Evolutionary conservation across 495 filamentous ascomycete species (phyloP).

Genomic region (Chlorociboria aeruginascens): DNA sequence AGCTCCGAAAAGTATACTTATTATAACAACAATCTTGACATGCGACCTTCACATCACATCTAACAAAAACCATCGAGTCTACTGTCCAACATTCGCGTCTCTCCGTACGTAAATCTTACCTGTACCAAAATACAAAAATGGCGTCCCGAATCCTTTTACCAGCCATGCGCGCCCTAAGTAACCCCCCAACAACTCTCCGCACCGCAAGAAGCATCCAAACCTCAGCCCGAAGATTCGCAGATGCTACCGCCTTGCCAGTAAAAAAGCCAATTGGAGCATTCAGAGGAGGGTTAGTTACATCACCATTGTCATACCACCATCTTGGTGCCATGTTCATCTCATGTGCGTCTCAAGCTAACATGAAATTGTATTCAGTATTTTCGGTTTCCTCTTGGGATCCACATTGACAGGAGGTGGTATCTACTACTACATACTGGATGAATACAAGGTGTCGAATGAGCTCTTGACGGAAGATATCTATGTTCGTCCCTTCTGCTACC

Average conservation of each 20-base stretch:
- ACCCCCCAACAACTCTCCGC: conserved; percentile 15
- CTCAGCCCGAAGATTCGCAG: conserved; percentile 29
- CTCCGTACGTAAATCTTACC: not conserved
- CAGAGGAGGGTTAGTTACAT: conserved; percentile 67
- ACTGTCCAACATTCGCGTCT: too few species aligned
- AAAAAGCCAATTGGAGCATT: conserved; percentile 84
- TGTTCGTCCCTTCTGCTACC: conserved; percentile 43
- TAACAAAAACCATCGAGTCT: too few species aligned
- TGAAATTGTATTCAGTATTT: conserved; percentile 44
- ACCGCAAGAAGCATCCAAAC: conserved; percentile 28
- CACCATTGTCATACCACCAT: not conserved
- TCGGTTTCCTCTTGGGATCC: conserved; percentile 86
- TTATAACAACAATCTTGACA: too few species aligned
- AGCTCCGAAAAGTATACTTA: too few species aligned
- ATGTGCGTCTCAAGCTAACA: not conserved
- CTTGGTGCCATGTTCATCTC: not conserved
- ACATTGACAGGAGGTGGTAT: conserved; percentile 66
- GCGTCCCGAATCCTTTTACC: conserved; percentile 32
- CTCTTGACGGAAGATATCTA: conserved; percentile 92
- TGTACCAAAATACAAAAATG: conserved; percentile 21
- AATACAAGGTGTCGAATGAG: conserved; percentile 90
- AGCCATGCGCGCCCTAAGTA: conserved; percentile 22
- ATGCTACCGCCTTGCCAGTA: conserved; percentile 40
- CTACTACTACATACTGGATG: conserved; percentile 84
- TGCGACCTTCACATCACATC: too few species aligned